These are phyloP conservation scores for Tylopilus plumbeoviolaceoides DNA, from an alignment of 768 basidiomycete genomes.

Conservation along the genomic window DNA sequence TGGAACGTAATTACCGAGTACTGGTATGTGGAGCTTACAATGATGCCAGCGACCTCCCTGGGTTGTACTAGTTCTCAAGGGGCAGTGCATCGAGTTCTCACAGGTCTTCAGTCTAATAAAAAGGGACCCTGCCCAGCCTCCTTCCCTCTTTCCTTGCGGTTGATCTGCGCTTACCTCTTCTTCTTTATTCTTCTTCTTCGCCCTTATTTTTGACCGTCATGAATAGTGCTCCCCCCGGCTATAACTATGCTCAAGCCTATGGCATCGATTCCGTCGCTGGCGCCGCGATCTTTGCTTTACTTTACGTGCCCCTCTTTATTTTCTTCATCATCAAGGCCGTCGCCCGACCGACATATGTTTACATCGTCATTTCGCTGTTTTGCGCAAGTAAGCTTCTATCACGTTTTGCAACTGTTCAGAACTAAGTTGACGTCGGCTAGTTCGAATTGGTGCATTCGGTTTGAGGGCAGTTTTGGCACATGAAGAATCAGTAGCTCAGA, in stretches of 20 bases:
- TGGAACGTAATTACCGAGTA: not conserved
- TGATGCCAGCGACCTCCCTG: too few species aligned
- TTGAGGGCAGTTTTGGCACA: constrained; percentile 28
- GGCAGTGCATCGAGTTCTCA: not conserved
- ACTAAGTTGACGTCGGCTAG: constrained; percentile 11
- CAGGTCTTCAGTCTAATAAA: constrained; percentile 9
- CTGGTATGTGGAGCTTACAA: too few species aligned
- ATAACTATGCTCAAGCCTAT: constrained; percentile 20
- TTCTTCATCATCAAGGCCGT: constrained; percentile 20
- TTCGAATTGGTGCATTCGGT: constrained; percentile 30
- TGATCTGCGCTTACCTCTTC: constrained; percentile 16
- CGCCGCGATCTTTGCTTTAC: constrained; percentile 31
- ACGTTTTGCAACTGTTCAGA: not conserved
- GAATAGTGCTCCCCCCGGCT: constrained; percentile 14
- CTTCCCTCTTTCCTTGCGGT: constrained; percentile 7
- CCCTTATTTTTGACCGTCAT: constrained; percentile 7
- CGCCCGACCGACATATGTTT: constrained; percentile 25
- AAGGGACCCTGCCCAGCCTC: not conserved
- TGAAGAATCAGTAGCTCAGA: constrained; percentile 18
- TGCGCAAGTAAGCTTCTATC: constrained; percentile 21
- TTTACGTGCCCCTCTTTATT: constrained; percentile 26
- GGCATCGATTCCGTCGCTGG: constrained; percentile 31
- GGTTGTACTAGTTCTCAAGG: not conserved
- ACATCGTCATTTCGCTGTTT: constrained; percentile 27
- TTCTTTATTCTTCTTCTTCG: not conserved